Percentiles rank a stretch among this genome's conserved stretches.
phyloP scores from a whole-genome alignment of 805 yeast species.

The Nakazawaea holstii region DNA sequence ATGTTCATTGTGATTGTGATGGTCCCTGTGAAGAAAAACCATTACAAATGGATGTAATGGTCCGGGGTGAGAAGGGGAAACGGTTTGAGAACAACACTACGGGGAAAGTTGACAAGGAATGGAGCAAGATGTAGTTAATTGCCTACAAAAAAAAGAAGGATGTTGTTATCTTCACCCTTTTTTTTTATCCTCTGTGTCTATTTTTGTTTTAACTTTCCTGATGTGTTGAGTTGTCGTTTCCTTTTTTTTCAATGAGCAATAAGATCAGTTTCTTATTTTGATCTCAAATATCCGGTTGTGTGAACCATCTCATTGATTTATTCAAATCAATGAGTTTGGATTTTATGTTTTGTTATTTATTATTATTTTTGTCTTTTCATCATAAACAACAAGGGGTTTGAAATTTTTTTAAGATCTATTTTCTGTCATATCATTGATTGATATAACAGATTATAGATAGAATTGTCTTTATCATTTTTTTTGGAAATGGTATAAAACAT shows the following conservation, averaged over 20 bases:
- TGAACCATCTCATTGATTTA: neutral
- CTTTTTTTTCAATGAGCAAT: neutral
- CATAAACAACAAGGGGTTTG: neutral
- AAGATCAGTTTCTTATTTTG: neutral
- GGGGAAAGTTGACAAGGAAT: neutral
- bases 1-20: slow-evolving; percentile 22
- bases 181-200: slow-evolving; percentile 6
- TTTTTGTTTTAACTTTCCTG: slow-evolving; percentile 3
- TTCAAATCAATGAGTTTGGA: neutral
- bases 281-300: neutral
- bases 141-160: neutral
- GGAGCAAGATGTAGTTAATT: neutral
- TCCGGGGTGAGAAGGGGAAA: slow-evolving; percentile 27
- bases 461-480: neutral
- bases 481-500: neutral
- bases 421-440: neutral
- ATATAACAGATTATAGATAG: neutral
- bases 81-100: slow-evolving; percentile 17
- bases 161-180: neutral
- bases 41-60: slow-evolving; percentile 29
- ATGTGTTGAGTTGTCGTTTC: neutral
- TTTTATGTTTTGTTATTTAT: too few species aligned
- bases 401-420: neutral
- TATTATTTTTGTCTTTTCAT: neutral
- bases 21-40: slow-evolving; percentile 20